Conservation (phyloP, 257 asterid species). For the Solanum bukasovii region DNA sequence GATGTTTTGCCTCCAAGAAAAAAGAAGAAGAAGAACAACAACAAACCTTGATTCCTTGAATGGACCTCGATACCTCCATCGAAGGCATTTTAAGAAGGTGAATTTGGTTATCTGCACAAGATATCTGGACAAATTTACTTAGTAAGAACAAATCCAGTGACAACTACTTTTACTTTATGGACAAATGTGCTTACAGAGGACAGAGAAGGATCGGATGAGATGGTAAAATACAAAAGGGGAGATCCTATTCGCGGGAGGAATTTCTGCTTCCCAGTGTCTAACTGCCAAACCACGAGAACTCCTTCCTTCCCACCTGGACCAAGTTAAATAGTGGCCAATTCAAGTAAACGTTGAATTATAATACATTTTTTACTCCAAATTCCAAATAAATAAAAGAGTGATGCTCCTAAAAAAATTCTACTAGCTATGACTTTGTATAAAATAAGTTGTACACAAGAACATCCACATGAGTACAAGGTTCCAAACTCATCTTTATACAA, state of each 20-base stretch:
- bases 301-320: conserved; percentile 90
- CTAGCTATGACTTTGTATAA: not conserved
- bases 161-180: not conserved
- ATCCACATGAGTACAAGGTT: not conserved
- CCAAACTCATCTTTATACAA: not conserved
- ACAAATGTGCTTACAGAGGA: conserved; percentile 49
- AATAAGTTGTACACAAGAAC: not conserved
- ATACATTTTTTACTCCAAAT: not conserved
- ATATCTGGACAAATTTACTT: conserved; percentile 56
- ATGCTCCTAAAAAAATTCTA: not conserved
- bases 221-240: conserved; percentile 53
- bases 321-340: not conserved
- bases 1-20: not conserved
- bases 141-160: conserved; percentile 11
- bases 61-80: conserved; percentile 65
- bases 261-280: conserved; percentile 83
- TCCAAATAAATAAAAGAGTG: not conserved
- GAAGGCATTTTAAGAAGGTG: conserved; percentile 77
- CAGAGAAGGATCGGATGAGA: conserved; percentile 77
- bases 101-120: conserved; percentile 85
- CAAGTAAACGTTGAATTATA: not conserved
- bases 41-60: conserved; percentile 89
- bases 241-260: conserved; percentile 88
- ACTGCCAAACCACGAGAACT: conserved; percentile 93
- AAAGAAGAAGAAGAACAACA: not conserved